Conservation (phyloP, 805 yeast genomes). For the Hanseniaspora occidentalis region DNA sequence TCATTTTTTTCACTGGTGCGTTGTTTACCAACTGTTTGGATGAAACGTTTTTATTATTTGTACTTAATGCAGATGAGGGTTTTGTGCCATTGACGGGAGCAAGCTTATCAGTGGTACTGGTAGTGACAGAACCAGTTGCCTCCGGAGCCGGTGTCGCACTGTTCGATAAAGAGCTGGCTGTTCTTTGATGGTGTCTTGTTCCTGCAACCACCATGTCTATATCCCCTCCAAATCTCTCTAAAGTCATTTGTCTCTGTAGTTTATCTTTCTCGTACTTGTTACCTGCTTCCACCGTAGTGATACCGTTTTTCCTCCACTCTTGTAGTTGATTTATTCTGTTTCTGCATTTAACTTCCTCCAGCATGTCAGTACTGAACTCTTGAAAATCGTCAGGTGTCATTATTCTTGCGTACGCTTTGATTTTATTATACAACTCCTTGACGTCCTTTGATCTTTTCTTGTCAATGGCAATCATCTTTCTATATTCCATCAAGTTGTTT, state of each 20-base stretch:
- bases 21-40: neutral
- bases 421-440: constrained; percentile 60
- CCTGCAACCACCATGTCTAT: constrained; percentile 10
- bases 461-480: constrained; percentile 69
- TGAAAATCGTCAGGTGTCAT: constrained; percentile 75
- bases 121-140: constrained; percentile 8
- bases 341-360: constrained; percentile 68
- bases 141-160: constrained; percentile 14
- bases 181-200: constrained; percentile 22
- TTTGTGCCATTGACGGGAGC: constrained; percentile 2
- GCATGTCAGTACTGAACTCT: constrained; percentile 55
- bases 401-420: constrained; percentile 72
- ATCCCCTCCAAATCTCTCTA: constrained; percentile 37
- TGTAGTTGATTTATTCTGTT: constrained; percentile 80
- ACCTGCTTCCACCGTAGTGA: constrained; percentile 75
- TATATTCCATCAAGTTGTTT: constrained; percentile 72
- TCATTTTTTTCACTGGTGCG: constrained; percentile 25
- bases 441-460: constrained; percentile 84
- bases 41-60: neutral
- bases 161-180: constrained; percentile 16
- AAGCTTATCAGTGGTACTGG: constrained; percentile 13
- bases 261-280: constrained; percentile 81
- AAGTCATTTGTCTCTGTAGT: constrained; percentile 46
- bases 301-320: constrained; percentile 86
- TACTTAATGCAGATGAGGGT: constrained; percentile 7